Evolutionary conservation across 2,329 filamentous ascomycete species (phyloP), one percentile per base, ranked within the genome.

Genomic region (Hypoxylon sp.): DNA sequence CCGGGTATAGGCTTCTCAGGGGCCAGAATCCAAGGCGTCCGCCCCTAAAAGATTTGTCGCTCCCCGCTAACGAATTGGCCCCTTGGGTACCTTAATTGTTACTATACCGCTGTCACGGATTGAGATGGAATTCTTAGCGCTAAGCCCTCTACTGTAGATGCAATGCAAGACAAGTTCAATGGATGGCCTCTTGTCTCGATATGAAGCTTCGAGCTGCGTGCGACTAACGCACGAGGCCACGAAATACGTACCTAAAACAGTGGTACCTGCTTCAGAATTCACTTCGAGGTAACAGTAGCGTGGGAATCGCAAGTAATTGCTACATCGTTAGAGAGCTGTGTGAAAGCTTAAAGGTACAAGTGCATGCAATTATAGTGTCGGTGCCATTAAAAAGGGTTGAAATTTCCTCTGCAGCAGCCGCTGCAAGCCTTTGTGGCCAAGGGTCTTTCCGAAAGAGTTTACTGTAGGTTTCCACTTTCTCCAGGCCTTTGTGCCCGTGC

Each of bases 391-490:
- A 53, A 37, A 32, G 34, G 45, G 21, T 25, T 25, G 21, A 9
- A 25, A 5, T 38, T 41, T 25, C 30, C 26, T 38, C 31, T 44
- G 34, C 27, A 20, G 50, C 43, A 26, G 21, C 49, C 47, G 43
- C 21, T 25, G 21, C 21, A 25, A 9, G 6, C 49, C 56, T 57
- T 57, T 54, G 42, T 53, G 45, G 12, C 45, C 52, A 38, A 60
- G 58, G 58, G 51, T 59, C 45, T 48, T 58, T 54, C 58, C 58
- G 58, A 60, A 60, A 54, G 48, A 46, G 55, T 47, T 30, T 36
- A 43, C 45, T 30, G 46, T n/a, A n/a, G n/a, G n/a, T 55, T 57
- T 44, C 46, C 51, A 50, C 38, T 35, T n/a, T n/a, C 34, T 46
- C 42, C 45, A 55, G n/a, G 35, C 37, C 48, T 55, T 54, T 59